Evolutionary conservation across 2,329 filamentous ascomycete species (phyloP).

Genomic region (Aureobasidium melanogenum): DNA sequence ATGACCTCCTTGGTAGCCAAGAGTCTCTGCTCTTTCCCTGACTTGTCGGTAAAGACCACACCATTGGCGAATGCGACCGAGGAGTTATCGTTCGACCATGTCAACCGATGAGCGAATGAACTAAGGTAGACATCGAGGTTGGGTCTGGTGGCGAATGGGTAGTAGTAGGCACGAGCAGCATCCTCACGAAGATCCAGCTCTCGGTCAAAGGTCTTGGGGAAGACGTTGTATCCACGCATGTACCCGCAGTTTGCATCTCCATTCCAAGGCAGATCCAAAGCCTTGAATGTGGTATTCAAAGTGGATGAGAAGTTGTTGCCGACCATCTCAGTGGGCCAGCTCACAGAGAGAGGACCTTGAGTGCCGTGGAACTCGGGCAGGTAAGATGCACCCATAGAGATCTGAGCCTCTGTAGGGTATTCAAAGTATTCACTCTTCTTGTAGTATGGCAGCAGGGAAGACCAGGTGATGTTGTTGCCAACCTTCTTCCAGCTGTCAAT

Average conservation of each 20-base stretch:
- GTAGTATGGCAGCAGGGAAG: slow-evolving; percentile 15
- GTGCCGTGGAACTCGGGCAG: background rate
- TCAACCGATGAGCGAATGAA: slow-evolving; percentile 32
- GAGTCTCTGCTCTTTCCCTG: slow-evolving; percentile 1
- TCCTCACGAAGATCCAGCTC: slow-evolving; percentile 34
- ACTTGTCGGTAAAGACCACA: background rate
- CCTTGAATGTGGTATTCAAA: slow-evolving; percentile 30
- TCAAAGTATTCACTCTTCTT: slow-evolving; percentile 15
- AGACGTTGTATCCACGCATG: slow-evolving; percentile 37
- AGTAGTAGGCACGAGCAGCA: slow-evolving; percentile 41
- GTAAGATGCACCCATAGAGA: background rate
- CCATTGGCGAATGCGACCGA: slow-evolving; percentile 1
- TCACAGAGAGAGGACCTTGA: slow-evolving; percentile 12
- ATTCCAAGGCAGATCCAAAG: slow-evolving; percentile 30
- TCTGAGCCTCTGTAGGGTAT: background rate
- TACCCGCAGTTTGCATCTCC: slow-evolving; percentile 34
- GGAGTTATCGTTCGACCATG: slow-evolving; percentile 25
- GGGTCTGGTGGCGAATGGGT: slow-evolving; percentile 29
- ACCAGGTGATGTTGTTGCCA: slow-evolving; percentile 4
- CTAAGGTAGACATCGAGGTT: slow-evolving; percentile 39
- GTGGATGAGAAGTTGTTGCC: slow-evolving; percentile 14
- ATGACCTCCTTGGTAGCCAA: slow-evolving; percentile 25
- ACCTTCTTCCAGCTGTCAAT: slow-evolving; percentile 7
- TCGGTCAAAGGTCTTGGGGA: slow-evolving; percentile 34
- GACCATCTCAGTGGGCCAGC: slow-evolving; percentile 5